Evolutionary conservation across 2,329 filamentous ascomycete species (phyloP).

Genomic region (Aspergillus fumigatus): DNA sequence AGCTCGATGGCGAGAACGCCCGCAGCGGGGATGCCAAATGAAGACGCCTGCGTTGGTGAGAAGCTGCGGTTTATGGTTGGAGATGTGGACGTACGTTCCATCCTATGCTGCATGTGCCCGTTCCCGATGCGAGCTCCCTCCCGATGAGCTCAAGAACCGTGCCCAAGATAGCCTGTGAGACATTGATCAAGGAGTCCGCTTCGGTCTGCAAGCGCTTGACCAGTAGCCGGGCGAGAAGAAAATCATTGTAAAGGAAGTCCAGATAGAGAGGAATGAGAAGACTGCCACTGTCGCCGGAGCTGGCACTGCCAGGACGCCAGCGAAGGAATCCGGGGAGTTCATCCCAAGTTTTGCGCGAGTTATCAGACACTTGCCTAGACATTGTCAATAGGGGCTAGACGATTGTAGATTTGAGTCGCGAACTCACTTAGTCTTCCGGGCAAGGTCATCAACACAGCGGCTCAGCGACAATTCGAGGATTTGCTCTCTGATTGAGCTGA

Average conservation of each 20-base stretch:
- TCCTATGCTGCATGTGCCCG: slow-evolving; percentile 8
- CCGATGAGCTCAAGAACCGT: slow-evolving; percentile 12
- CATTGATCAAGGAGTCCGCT: slow-evolving; percentile 14
- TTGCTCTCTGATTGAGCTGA: background rate
- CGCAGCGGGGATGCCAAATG: slow-evolving; percentile 23
- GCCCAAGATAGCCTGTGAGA: slow-evolving; percentile 20
- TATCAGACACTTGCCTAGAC: slow-evolving; percentile 11
- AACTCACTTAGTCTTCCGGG: slow-evolving; percentile 14
- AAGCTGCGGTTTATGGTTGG: background rate
- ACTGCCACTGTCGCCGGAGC: slow-evolving; percentile 4
- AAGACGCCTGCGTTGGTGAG: slow-evolving; percentile 11
- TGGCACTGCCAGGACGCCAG: slow-evolving; percentile 11
- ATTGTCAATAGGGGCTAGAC: background rate
- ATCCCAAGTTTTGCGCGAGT: slow-evolving; percentile 11
- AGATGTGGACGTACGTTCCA: slow-evolving; percentile 14
- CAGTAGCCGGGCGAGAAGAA: slow-evolving; percentile 19
- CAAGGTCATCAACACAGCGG: slow-evolving; percentile 13
- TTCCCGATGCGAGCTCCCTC: slow-evolving; percentile 8
- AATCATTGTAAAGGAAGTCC: slow-evolving; percentile 22
- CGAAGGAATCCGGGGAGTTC: slow-evolving; percentile 17
- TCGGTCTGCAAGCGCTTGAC: slow-evolving; percentile 15
- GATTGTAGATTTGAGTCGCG: background rate
- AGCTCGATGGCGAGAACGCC: slow-evolving; percentile 26
- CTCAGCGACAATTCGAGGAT: slow-evolving; percentile 5
- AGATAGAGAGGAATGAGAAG: slow-evolving; percentile 15